Evolutionary conservation across 495 filamentous ascomycete species (phyloP).

Genomic region (Neurospora hispaniola): DNA sequence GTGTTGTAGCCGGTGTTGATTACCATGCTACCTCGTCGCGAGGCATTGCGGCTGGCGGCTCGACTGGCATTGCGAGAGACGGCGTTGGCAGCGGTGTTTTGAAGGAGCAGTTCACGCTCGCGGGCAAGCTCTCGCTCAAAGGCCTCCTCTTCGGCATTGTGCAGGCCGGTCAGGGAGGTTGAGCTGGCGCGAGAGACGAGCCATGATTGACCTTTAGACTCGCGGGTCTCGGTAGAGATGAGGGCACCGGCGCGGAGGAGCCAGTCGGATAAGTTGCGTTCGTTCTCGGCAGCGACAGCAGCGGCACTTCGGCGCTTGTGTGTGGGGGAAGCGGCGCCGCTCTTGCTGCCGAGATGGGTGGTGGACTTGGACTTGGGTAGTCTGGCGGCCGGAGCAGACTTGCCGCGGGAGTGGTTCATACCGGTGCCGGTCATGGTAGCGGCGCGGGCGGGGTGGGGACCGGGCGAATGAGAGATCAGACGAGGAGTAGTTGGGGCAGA

Average conservation of each 20-base stretch:
- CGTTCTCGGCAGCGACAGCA: constrained; percentile 5
- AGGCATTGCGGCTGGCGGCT: constrained; percentile 18
- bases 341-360: constrained; percentile 25
- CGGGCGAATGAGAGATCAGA: constrained; percentile 42
- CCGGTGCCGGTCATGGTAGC: constrained; percentile 11
- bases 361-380: constrained; percentile 37
- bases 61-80: not conserved
- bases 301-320: constrained; percentile 12
- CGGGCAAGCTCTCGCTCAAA: constrained; percentile 32
- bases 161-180: constrained; percentile 50
- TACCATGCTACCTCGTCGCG: constrained; percentile 23
- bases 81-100: not conserved
- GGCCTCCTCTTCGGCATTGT: constrained; percentile 36
- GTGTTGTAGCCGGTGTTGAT: constrained; percentile 11
- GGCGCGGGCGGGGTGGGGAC: constrained; percentile 24
- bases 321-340: constrained; percentile 10
- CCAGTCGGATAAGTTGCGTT: constrained; percentile 54
- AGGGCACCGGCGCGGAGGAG: constrained; percentile 61
- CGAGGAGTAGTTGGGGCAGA: constrained; percentile 48
- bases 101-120: constrained; percentile 18
- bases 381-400: constrained; percentile 19
- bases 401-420: constrained; percentile 17
- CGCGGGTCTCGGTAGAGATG: constrained; percentile 58
- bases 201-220: constrained; percentile 74
- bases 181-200: constrained; percentile 60